Percentiles rank a stretch among this genome's conserved stretches.
Conservation (phyloP, 1,284 basidiomycete species). For the Trichosporon sp. region DNA sequence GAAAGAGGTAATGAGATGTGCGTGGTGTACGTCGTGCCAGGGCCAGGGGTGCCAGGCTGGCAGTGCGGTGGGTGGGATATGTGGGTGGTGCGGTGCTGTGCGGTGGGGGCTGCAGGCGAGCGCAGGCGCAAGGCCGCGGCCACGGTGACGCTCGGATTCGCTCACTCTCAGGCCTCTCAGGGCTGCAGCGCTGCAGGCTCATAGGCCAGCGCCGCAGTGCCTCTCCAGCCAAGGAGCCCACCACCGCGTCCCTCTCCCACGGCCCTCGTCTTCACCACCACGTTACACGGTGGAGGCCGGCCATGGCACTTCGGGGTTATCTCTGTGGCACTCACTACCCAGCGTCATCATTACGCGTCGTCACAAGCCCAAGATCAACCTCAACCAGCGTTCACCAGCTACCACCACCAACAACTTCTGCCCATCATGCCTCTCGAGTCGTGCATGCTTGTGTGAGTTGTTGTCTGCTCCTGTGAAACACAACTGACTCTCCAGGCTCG, state of each 20-base stretch:
- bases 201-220: not conserved
- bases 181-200: not conserved
- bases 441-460: constrained; percentile 65
- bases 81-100: not conserved
- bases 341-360: constrained; percentile 13
- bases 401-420: constrained; percentile 7
- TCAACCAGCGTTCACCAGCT: not conserved
- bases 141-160: constrained; percentile 9
- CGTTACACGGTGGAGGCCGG: not conserved
- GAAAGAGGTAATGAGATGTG: constrained; percentile 10
- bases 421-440: constrained; percentile 84
- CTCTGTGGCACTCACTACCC: constrained; percentile 8
- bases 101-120: not conserved
- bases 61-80: not conserved
- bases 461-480: not conserved
- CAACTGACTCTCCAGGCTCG: constrained; percentile 57
- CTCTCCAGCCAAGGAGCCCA: not conserved
- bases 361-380: not conserved
- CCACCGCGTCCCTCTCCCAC: not conserved
- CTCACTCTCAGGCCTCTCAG: not conserved
- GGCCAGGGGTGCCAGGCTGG: constrained; percentile 6
- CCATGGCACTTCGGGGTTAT: not conserved
- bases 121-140: not conserved
- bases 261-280: not conserved
- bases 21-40: not conserved